A percentile compares a stretch with the other conserved stretches of the same genome.
These are phyloP conservation scores for Seminavis robusta DNA, from an alignment of 108 stramenopile species.

Conservation along the genomic window DNA sequence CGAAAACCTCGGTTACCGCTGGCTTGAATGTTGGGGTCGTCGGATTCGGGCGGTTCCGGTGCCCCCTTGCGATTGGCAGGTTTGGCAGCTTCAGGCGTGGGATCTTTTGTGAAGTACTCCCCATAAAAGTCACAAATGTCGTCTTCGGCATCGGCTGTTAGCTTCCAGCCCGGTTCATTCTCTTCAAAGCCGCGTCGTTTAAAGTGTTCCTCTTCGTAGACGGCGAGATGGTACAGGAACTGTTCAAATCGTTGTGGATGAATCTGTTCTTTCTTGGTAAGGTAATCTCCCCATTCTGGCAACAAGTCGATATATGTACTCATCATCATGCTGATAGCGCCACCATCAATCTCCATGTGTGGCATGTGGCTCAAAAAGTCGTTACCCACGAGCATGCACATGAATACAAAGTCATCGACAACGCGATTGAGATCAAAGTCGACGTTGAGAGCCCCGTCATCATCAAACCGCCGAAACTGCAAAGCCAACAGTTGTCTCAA, in stretches of 20 bases:
- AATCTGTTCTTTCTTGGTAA: slow-evolving; percentile 88
- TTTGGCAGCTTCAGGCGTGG: slow-evolving; percentile 55
- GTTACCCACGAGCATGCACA: slow-evolving; percentile 98
- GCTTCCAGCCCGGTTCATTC: slow-evolving; percentile 84
- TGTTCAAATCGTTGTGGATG: slow-evolving; percentile 91
- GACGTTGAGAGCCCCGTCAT: slow-evolving; percentile 34
- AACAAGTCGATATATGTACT: slow-evolving; percentile 85
- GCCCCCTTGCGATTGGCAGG: slow-evolving; percentile 61
- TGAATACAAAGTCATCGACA: slow-evolving; percentile 98
- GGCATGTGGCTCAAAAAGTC: slow-evolving; percentile 96
- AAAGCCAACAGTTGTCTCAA: slow-evolving; percentile 88
- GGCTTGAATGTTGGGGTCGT: slow-evolving; percentile 8
- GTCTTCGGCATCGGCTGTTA: slow-evolving; percentile 65
- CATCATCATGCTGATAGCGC: slow-evolving; percentile 93
- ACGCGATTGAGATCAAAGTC: slow-evolving; percentile 82
- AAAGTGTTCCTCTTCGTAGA: slow-evolving; percentile 93
- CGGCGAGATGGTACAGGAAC: slow-evolving; percentile 84
- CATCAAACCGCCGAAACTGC: slow-evolving; percentile 85
- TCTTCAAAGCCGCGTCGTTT: slow-evolving; percentile 86
- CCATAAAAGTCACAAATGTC: slow-evolving; percentile 80
- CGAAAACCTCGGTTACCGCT: slow-evolving; percentile 48
- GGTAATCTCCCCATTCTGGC: slow-evolving; percentile 88
- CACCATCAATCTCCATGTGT: slow-evolving; percentile 93
- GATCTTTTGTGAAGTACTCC: slow-evolving; percentile 55
- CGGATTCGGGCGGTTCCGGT: slow-evolving; percentile 7